Base-by-base conservation (phyloP, 2,329 filamentous ascomycete genomes). In the Fusarium begoniae region DNA sequence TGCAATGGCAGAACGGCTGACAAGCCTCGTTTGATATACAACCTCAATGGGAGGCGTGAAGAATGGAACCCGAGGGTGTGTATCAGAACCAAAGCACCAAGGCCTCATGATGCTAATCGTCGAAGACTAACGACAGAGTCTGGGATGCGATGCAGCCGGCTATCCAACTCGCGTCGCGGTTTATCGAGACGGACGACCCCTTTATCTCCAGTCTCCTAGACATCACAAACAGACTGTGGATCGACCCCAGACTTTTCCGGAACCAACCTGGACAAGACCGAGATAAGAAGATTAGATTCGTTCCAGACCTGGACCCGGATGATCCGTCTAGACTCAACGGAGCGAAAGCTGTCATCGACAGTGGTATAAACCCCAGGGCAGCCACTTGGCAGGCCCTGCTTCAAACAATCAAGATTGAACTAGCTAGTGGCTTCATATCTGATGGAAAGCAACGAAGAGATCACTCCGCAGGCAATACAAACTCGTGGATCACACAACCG, bases 121-220 rank as follows among this genome's bases (percentile, higher is more conserved):
- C 35, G 15, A 40, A 75, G 69, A 66, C 68, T 32, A 78, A 75
- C 8, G 75, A 81, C n/a, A 64, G 72, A 15, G 58, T 82, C 4
- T 82, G 80, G 80, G 22, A 73, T 8, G 77, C 74, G 20, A 62
- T 81, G 44, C 75, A 79, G 24, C 80, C 80, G 13, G 73, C 78
- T 11, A 75, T 82, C 12, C 69, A 75, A 45, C 69, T 81, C 15
- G 73, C 76, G 14, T 75, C 79, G 3, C 71, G 75, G 6, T 55
- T 82, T 8, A 62, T 81, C 3, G 20, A 56, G 6, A 47, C 44
- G 18, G 35, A 73, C 5, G 72, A 80, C 13, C 59, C 66, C 2
- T 82, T 74, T 32, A 72, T 75, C 35, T 17, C 18, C 8, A 59
- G 73, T 5, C 50, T 81, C 7, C 56, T 77, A 32, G 74, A 80